These are phyloP conservation scores for Panicum hallii DNA, from an alignment of 202 grass and related monocot genomes.

Conservation along the genomic window DNA sequence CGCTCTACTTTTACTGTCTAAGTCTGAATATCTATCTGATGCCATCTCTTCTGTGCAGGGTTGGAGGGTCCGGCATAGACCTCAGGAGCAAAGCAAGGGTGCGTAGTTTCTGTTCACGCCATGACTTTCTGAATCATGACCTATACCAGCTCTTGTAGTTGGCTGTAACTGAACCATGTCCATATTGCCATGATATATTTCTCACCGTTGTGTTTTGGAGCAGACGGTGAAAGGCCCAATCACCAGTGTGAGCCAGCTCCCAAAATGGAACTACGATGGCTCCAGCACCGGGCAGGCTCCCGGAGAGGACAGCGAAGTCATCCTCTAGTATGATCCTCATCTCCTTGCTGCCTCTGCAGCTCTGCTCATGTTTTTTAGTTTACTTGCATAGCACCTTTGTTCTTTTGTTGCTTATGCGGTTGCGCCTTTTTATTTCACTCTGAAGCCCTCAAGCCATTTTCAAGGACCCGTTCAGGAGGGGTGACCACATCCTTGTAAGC, in stretches of 20 bases:
- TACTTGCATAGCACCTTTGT: not conserved
- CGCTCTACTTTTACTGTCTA: not conserved
- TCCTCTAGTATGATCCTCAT: slow-evolving; percentile 66
- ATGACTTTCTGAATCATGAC: not conserved
- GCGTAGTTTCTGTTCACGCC: slow-evolving; percentile 3
- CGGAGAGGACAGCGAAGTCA: slow-evolving; percentile 80
- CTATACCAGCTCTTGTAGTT: not conserved
- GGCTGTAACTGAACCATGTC: not conserved
- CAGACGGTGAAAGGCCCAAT: slow-evolving; percentile 70
- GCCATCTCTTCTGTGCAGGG: slow-evolving; percentile 46
- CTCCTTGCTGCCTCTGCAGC: not conserved
- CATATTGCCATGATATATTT: not conserved
- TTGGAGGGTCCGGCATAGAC: slow-evolving; percentile 89
- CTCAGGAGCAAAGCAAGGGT: slow-evolving; percentile 99
- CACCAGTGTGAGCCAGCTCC: slow-evolving; percentile 60
- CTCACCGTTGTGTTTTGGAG: slow-evolving; percentile 29
- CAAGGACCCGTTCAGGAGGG: slow-evolving; percentile 97
- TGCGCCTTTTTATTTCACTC: not conserved
- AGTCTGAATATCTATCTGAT: slow-evolving; percentile 6
- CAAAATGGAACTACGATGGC: slow-evolving; percentile 83
- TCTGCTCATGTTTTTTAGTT: not conserved
- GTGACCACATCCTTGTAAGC: slow-evolving; percentile 93
- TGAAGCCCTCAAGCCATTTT: slow-evolving; percentile 94
- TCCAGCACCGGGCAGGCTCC: slow-evolving; percentile 82
- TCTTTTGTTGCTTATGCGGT: slow-evolving; percentile 36